Base-by-base conservation (phyloP, 2,329 filamentous ascomycete genomes). In the Colletotrichum sp. region DNA sequence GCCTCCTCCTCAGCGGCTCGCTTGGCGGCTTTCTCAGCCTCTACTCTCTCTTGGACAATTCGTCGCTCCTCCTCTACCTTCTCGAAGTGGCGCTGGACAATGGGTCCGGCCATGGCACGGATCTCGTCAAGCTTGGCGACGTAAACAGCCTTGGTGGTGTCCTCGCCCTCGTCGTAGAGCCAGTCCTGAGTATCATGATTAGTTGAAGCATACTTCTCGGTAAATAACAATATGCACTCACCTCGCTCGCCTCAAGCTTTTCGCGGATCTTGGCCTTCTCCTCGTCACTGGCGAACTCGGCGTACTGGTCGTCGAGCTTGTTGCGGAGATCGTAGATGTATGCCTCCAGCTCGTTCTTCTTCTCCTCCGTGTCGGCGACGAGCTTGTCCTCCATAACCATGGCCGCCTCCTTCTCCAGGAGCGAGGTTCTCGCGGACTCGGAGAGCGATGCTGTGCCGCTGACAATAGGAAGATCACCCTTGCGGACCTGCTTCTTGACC, bases 341-440 rank as follows among this genome's bases (percentile, higher is more conserved):
- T 28, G 95, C 93, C 90, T 99, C 97, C 70, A 99, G 94, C 88
- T 99, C 96, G 89, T 99, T 99, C 95, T 99, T 99, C 93, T 98
- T 98, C 90, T 99, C 96, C 85, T 99, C 97, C 48, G 97, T 99
- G 85, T 99, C 97, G 80, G 95, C 95, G 72, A 99, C 96, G 74
- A 99, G 93, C 92, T 99, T 99, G 89, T 99, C 97, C 87, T 98
- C 96, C 92, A 98, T 96, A 80, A 96, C 92, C 97, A 99, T 99
- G 81, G 93, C 85, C 79, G 93, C 91, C 88, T 99, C 97, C 85
- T 93, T 93, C 91, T 99, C 97, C 67, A 90, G 86, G 79, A 93
- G 89, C n/a, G 88, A 82, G 77, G 92, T 88, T 90, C 94, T 96
- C 83, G 88, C 84, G 18, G 89, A 80, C 66, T 91, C 85, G 77